Base-by-base conservation (phyloP, 768 basidiomycete genomes). In the Ramaria sp. region DNA sequence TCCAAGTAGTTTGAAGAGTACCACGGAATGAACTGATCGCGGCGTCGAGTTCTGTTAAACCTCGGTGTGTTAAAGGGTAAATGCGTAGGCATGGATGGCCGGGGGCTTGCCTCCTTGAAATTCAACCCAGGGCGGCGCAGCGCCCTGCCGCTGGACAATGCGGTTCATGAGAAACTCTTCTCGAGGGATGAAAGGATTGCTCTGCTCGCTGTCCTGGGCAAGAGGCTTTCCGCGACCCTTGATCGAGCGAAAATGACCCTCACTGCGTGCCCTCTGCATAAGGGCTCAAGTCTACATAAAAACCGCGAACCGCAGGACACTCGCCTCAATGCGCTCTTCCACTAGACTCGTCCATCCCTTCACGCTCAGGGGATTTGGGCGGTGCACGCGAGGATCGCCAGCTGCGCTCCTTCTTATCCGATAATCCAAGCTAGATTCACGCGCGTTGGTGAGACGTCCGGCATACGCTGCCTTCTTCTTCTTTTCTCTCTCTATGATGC, bases 131-230 rank as follows among this genome's bases (percentile, higher is more conserved):
- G 87, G 84, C 28, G 89, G 90, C 3, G 80, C 78, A 5, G 84
- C 85, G n/a, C 85, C 88, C 59, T 89, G 84, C 48, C 80, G 73
- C 62, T 88, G 82, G 6, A 92, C 77, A 56, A 90, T 88, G 12
- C 89, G 79, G 60, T 91, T 93, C 83, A 92, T 82, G 47, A 92
- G 70, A 60, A 83, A 87, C 63, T 91, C 88, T 60, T 87, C 85
- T 7, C 84, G 73, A 6, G 76, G 77, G 56, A 93, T 83, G 66
- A 78, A 81, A 10, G 78, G 80, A 60, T 82, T 82, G n/a, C 66
- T 63, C 57, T 79, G 77, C 24, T 78, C 76, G 1, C 60, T 65
- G 48, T 70, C 64, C 37, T 65, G 61, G 1, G 62, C 59, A 4
- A 83, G 66, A 1, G 79, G 81, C 62, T 75, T 70, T 0, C 79